Conservation (phyloP, 148 eudicot species). For the Heliosperma pusillum region DNA sequence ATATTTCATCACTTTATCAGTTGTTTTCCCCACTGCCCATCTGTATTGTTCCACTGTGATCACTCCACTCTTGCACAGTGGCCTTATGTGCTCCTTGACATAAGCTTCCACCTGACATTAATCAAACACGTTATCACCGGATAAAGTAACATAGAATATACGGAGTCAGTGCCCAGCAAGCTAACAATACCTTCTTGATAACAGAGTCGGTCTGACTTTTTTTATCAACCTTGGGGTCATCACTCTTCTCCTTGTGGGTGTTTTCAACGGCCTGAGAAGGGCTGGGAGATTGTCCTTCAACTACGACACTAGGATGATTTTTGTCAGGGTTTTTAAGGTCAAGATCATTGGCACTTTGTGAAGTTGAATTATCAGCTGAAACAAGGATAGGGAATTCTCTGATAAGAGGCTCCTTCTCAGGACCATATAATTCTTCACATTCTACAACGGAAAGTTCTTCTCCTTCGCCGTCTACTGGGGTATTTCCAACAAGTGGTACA, state of each 20-base stretch:
- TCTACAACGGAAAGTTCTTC: constrained; percentile 61
- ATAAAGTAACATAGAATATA: not conserved
- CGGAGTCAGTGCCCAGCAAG: not conserved
- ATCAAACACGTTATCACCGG: not conserved
- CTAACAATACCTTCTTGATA: constrained; percentile 53
- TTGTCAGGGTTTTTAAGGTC: constrained; percentile 22
- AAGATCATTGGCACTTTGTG: constrained; percentile 23
- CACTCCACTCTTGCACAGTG: constrained; percentile 90
- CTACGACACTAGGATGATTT: constrained; percentile 8
- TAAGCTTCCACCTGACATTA: constrained; percentile 69
- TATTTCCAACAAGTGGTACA: constrained; percentile 26
- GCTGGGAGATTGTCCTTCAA: constrained; percentile 27
- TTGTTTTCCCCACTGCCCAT: constrained; percentile 75
- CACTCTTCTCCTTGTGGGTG: constrained; percentile 25
- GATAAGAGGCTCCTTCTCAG: constrained; percentile 64
- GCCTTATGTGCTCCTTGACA: constrained; percentile 94
- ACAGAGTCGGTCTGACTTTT: constrained; percentile 36
- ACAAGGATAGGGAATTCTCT: constrained; percentile 30
- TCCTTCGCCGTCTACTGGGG: constrained; percentile 37
- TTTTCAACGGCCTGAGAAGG: constrained; percentile 35
- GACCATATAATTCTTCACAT: constrained; percentile 90
- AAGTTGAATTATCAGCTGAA: constrained; percentile 22
- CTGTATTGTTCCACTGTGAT: constrained; percentile 78
- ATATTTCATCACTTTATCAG: constrained; percentile 82
- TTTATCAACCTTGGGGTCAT: constrained; percentile 29